A percentile compares a stretch with the other conserved stretches of the same genome.
Evolutionary conservation across 257 asterid species (phyloP).

Genomic region (Capsicum chinense): DNA sequence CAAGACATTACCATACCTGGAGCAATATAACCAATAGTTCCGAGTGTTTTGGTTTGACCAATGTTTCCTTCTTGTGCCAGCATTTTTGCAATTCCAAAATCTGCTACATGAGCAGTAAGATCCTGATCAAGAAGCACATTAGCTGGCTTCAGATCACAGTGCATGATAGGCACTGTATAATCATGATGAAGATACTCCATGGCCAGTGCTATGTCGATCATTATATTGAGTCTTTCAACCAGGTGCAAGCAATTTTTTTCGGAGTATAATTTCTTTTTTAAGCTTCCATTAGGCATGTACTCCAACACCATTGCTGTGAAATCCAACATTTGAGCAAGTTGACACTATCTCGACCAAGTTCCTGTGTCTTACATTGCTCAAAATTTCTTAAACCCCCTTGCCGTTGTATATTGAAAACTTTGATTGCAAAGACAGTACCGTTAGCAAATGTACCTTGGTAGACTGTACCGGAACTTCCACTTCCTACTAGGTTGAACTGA

Average conservation of each 20-base stretch:
- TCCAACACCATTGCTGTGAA: constrained; percentile 50
- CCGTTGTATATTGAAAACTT: constrained; percentile 42
- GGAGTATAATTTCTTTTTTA: constrained; percentile 43
- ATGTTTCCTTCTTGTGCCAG: constrained; percentile 39
- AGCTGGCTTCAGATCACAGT: constrained; percentile 55
- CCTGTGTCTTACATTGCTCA: constrained; percentile 46
- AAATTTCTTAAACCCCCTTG: constrained; percentile 29
- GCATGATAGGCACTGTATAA: constrained; percentile 42
- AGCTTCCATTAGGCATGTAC: constrained; percentile 55
- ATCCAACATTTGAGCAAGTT: constrained; percentile 50
- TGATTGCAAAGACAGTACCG: constrained; percentile 38
- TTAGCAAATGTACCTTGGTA: constrained; percentile 34
- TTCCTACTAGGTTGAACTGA: constrained; percentile 36
- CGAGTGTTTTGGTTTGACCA: constrained; percentile 44
- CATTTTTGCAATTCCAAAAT: constrained; percentile 51
- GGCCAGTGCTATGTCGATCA: constrained; percentile 45
- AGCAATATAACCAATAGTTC: constrained; percentile 57
- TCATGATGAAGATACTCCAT: constrained; percentile 57
- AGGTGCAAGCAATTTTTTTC: constrained; percentile 31
- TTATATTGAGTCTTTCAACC: constrained; percentile 41
- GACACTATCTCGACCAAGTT: constrained; percentile 51
- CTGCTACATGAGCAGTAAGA: constrained; percentile 54
- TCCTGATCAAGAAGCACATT: constrained; percentile 55
- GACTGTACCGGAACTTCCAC: constrained; percentile 44
- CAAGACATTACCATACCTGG: constrained; percentile 46